These are phyloP conservation scores for Cladosporium sp. DNA, from an alignment of 2,329 filamentous ascomycete species.

Conservation along the genomic window DNA sequence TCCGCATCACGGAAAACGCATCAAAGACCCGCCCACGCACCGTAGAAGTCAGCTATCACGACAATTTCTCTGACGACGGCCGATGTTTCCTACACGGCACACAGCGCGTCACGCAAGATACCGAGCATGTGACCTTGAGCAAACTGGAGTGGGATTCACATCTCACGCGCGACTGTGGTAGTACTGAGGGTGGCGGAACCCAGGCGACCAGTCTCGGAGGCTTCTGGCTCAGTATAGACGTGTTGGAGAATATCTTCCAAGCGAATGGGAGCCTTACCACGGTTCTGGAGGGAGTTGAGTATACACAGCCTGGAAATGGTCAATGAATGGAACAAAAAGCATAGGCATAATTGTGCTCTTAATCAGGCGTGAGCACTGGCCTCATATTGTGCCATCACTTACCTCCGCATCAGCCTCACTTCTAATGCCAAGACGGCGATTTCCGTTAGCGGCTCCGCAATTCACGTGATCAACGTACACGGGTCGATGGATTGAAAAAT, in stretches of 20 bases:
- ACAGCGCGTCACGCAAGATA: conserved; percentile 12
- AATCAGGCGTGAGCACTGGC: too few relatives aligned
- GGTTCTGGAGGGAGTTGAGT: conserved; percentile 33
- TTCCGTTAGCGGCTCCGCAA: too few relatives aligned
- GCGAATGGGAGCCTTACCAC: conserved; percentile 40
- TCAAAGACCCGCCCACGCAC: background rate
- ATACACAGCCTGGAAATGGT: conserved; percentile 32
- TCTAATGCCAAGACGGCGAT: too few relatives aligned
- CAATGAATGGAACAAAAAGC: conserved; percentile 28
- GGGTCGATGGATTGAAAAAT: too few relatives aligned
- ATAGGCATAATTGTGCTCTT: too few relatives aligned
- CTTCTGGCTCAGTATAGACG: conserved; percentile 36
- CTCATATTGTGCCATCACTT: too few relatives aligned
- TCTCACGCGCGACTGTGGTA: background rate
- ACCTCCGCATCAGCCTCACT: too few relatives aligned
- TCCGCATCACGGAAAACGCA: conserved; percentile 1
- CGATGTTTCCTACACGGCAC: background rate
- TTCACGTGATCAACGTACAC: too few relatives aligned
- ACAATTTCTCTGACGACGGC: conserved; percentile 1
- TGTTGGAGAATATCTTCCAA: conserved; percentile 36
- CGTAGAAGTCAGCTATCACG: conserved; percentile 3
- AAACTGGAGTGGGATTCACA: conserved; percentile 14
- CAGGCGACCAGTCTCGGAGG: conserved; percentile 14
- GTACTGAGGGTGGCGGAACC: background rate
- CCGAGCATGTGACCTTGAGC: conserved; percentile 12